These are phyloP conservation scores for Gentiana macrophylla DNA, from an alignment of 257 asterid genomes.

Conservation along the genomic window DNA sequence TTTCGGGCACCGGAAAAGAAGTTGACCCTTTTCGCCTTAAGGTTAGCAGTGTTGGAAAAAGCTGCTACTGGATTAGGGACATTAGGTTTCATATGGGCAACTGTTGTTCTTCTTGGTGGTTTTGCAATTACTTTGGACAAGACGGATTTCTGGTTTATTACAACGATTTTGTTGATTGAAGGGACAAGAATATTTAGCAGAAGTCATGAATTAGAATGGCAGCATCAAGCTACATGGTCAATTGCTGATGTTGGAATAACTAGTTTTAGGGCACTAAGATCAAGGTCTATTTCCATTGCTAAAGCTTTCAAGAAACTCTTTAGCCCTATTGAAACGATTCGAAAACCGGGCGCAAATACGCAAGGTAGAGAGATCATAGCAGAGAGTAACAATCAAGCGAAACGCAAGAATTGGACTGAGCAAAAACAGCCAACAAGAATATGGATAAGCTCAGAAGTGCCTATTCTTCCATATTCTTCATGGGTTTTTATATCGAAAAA, in stretches of 20 bases:
- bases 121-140: slow-evolving; percentile 47
- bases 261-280: slow-evolving; percentile 54
- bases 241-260: slow-evolving; percentile 35
- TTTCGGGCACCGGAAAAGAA: slow-evolving; percentile 75
- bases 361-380: slow-evolving; percentile 24
- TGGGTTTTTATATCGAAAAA: slow-evolving; percentile 74
- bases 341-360: slow-evolving; percentile 6
- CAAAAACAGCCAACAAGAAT: slow-evolving; percentile 37
- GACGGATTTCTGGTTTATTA: slow-evolving; percentile 83
- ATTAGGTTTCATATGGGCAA: slow-evolving; percentile 91
- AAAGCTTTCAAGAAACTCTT: slow-evolving; percentile 15
- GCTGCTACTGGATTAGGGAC: slow-evolving; percentile 28
- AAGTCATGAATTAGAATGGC: slow-evolving; percentile 92
- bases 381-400: slow-evolving; percentile 3
- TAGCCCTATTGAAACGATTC: slow-evolving; percentile 14
- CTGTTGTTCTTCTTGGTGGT: slow-evolving; percentile 91
- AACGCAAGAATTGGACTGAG: slow-evolving; percentile 20
- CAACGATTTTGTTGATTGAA: slow-evolving; percentile 64
- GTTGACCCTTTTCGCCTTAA: slow-evolving; percentile 82
- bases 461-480: slow-evolving; percentile 53
- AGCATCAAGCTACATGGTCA: slow-evolving; percentile 93
- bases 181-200: slow-evolving; percentile 79
- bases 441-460: slow-evolving; percentile 79
- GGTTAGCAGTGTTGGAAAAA: slow-evolving; percentile 84
- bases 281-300: slow-evolving; percentile 31